phyloP scores from a whole-genome alignment of 345 rosid genomes.

The Eucalyptus marginata region DNA sequence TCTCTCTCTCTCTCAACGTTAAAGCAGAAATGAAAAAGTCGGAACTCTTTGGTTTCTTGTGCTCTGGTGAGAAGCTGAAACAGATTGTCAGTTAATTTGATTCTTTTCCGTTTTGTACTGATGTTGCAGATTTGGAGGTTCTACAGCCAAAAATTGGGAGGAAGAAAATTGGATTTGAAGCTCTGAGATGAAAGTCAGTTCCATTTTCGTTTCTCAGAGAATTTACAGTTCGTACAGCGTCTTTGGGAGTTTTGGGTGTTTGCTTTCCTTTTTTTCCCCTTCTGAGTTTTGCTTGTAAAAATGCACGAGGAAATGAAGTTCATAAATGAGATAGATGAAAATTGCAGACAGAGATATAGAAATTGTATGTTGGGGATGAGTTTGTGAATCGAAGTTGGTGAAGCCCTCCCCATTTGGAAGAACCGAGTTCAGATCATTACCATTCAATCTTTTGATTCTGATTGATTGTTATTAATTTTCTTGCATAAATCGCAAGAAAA shows the following conservation, averaged over 20 bases:
- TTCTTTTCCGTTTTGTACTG: neutral
- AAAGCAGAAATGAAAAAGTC: neutral
- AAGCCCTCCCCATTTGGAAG: neutral
- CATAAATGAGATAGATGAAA: neutral
- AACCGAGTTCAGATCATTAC: neutral
- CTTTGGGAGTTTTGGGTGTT: neutral
- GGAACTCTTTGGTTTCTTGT: neutral
- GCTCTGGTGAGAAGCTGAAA: neutral
- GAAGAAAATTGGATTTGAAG: conserved; percentile 33
- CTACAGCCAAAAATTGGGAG: conserved; percentile 10
- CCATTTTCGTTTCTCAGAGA: neutral
- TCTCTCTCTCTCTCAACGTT: neutral
- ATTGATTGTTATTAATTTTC: neutral
- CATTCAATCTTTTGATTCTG: neutral
- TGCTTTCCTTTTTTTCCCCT: neutral
- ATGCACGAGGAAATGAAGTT: neutral
- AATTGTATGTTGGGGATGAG: neutral
- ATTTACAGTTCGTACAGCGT: neutral
- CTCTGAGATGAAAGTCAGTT: conserved; percentile 15
- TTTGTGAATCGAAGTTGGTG: neutral
- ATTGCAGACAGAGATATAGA: neutral
- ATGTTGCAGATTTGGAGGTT: neutral
- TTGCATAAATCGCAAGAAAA: neutral
- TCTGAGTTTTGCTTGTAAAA: neutral
- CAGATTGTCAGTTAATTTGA: neutral